Evolutionary conservation across 2,329 filamentous ascomycete species (phyloP), one percentile per base, ranked within the genome.

Genomic region (Pseudocercospora ulei): DNA sequence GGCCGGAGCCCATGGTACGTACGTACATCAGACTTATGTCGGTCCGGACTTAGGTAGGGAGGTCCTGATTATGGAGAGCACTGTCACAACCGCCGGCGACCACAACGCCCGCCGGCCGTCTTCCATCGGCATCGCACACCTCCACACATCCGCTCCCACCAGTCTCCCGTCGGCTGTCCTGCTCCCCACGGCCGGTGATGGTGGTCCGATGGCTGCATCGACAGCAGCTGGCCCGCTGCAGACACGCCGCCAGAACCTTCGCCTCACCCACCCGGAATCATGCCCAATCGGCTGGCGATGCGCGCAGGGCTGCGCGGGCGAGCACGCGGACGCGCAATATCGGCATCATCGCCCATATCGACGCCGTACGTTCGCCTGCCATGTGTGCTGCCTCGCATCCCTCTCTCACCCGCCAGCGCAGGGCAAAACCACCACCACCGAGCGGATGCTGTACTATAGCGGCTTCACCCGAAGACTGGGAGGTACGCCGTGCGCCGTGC

Each of bases 391-490:
- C 8, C 16, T 23, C 17, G 20, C 9, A 23, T 20, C 22, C 24
- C 20, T 14, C 37, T 44, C 47, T 49, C 34, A 49, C 48, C n/a
- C 7, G 6, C 58, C 9, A 2, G 13, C n/a, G 25, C 53, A 75
- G 72, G 90, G 90, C 5, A 98, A 98, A 69, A 98, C 90, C 1
- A 96, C 90, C 0, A 98, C 90, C 0, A 96, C 90, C 3, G 90
- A 98, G 75, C 86, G 90, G 42, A 96, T 96, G 88, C 80, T 98
- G 56, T 96, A 86, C 59, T 94, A 95, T 57, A 92, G 85, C 59
- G 88, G 90, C 33, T 78, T 87, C 46, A 93, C 87, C 6, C 73
- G 83, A 49, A 73, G 87, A 61, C 77, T 95, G 56, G 90, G 90
- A 65, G 70, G 72, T 74, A 66, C 48, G 54, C 27, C 27, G n/a